These are phyloP conservation scores for Trichomonascus vanleenenianus DNA, from an alignment of 805 yeast species.

Conservation along the genomic window DNA sequence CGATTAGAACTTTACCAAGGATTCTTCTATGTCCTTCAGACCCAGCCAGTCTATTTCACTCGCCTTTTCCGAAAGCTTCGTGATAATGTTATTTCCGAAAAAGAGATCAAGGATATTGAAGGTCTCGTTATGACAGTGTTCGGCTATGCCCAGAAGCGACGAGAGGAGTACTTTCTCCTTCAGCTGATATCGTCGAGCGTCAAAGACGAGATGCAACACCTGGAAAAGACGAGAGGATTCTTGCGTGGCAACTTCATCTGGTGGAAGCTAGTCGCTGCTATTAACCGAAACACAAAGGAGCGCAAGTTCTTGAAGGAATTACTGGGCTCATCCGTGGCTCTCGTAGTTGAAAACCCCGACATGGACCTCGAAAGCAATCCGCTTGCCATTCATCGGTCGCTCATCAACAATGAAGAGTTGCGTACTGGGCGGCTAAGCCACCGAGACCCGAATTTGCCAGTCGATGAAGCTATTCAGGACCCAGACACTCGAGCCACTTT, in stretches of 20 bases:
- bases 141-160: conserved; percentile 35
- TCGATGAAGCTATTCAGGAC: conserved; percentile 71
- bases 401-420: conserved; percentile 27
- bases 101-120: conserved; percentile 27
- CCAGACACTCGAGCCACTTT: conserved; percentile 63
- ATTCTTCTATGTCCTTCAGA: conserved; percentile 73
- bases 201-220: conserved; percentile 19
- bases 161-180: conserved; percentile 67
- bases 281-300: conserved; percentile 33
- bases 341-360: conserved; percentile 20
- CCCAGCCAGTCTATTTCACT: conserved; percentile 67
- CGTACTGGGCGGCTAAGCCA: conserved; percentile 28
- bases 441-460: conserved; percentile 37
- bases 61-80: conserved; percentile 38
- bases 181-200: conserved; percentile 41
- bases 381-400: conserved; percentile 27
- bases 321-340: conserved; percentile 32
- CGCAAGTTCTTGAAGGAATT: conserved; percentile 27
- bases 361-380: conserved; percentile 80
- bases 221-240: conserved; percentile 16
- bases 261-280: conserved; percentile 35
- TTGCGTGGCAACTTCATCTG: conserved; percentile 31
- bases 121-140: conserved; percentile 27
- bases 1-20: conserved; percentile 67
- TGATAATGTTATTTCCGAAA: conserved; percentile 22